These are phyloP conservation scores for Cucumis melo DNA, from an alignment of 306 rosid species.

Conservation along the genomic window DNA sequence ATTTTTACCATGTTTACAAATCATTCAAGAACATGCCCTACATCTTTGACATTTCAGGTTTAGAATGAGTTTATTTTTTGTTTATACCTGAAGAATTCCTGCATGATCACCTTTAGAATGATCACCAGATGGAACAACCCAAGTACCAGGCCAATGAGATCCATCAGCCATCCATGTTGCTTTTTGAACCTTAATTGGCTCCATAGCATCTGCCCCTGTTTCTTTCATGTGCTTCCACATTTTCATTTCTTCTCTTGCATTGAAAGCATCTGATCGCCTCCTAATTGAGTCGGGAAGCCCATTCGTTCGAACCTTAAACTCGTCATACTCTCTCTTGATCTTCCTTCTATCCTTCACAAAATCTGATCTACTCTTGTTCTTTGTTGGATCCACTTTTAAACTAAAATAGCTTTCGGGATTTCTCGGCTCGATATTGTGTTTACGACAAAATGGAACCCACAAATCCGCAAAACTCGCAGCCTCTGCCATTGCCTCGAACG, in stretches of 20 bases:
- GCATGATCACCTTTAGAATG: constrained; percentile 74
- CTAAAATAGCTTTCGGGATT: constrained; percentile 73
- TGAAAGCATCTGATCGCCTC: constrained; percentile 69
- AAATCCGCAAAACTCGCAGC: constrained; percentile 89
- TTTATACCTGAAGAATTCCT: constrained; percentile 78
- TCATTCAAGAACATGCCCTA: no score
- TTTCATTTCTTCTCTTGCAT: constrained; percentile 50
- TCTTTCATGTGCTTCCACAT: constrained; percentile 37
- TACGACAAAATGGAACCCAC: constrained; percentile 88
- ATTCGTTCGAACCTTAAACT: constrained; percentile 74
- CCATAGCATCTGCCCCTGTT: constrained; percentile 22
- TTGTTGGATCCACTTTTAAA: constrained; percentile 68
- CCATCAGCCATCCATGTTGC: constrained; percentile 92
- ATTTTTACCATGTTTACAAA: no score
- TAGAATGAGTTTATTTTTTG: neutral
- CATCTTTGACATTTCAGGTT: no score
- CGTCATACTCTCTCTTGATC: constrained; percentile 90
- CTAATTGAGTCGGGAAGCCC: constrained; percentile 71
- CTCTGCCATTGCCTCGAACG: constrained; percentile 80
- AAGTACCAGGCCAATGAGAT: constrained; percentile 90
- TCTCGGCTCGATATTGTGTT: constrained; percentile 70
- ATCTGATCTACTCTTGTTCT: constrained; percentile 62
- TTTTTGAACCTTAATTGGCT: constrained; percentile 27
- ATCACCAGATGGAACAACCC: constrained; percentile 25
- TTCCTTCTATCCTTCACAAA: constrained; percentile 86